Conservation (phyloP, 1,284 basidiomycete species). For the Austroboletus olivaceoglutinosus region DNA sequence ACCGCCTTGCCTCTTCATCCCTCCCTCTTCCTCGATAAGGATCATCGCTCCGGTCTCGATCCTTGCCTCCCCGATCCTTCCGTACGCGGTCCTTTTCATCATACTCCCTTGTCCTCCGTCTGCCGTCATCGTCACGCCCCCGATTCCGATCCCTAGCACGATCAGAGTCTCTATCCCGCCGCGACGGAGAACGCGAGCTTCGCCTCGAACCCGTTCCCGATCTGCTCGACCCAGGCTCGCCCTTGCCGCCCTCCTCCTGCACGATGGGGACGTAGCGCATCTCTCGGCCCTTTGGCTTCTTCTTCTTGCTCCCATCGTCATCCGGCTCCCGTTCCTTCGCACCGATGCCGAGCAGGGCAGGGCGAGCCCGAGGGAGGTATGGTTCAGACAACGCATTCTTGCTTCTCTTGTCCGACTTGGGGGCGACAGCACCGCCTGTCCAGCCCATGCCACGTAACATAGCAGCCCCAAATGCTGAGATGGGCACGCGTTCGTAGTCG, state of each 20-base stretch:
- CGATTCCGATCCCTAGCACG: neutral
- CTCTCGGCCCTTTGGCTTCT: conserved; percentile 47
- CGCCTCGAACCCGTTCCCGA: conserved; percentile 26
- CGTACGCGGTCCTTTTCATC: conserved; percentile 18
- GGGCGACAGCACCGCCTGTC: conserved; percentile 78
- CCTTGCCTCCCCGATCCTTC: conserved; percentile 20
- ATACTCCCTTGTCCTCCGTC: conserved; percentile 12
- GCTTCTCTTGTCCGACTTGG: conserved; percentile 43
- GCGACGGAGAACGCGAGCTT: conserved; percentile 30
- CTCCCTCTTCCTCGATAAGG: conserved; percentile 29
- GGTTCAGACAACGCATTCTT: conserved; percentile 65
- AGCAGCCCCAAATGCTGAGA: conserved; percentile 92
- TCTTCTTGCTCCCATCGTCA: conserved; percentile 57
- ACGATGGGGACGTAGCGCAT: conserved; percentile 76
- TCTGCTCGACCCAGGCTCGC: conserved; percentile 24
- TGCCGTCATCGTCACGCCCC: conserved; percentile 11
- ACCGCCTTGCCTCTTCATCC: conserved; percentile 11
- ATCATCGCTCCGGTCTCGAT: conserved; percentile 15
- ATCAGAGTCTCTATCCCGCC: conserved; percentile 13
- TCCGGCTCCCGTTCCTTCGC: conserved; percentile 78
- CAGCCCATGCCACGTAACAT: conserved; percentile 97
- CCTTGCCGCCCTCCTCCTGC: conserved; percentile 49
- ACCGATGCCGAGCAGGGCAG: conserved; percentile 85
- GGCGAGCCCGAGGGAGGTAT: conserved; percentile 77
- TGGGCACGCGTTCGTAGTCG: conserved; percentile 89